phyloP scores from a whole-genome alignment of 352 stramenopile genomes.

The Thraustochytrium striatum region DNA sequence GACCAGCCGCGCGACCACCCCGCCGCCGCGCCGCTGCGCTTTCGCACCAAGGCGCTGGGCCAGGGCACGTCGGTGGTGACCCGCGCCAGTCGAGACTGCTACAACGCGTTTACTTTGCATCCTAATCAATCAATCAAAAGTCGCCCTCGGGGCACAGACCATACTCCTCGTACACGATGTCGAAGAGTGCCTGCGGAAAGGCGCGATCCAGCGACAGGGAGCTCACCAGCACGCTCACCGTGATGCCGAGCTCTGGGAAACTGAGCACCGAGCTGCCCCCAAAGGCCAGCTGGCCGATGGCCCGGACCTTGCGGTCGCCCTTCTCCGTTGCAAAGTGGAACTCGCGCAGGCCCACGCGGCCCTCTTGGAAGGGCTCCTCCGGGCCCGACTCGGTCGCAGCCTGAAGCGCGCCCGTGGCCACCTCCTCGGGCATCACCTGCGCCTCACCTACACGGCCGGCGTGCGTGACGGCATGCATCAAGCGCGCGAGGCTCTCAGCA shows the following conservation, averaged over 20 bases:
- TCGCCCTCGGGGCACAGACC: not conserved
- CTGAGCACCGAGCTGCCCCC: constrained; percentile 15
- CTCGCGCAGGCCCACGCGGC: not conserved
- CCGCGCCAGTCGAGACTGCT: not conserved
- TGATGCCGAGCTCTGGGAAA: constrained; percentile 19
- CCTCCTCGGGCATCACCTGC: not conserved
- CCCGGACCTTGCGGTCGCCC: not conserved
- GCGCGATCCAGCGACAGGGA: not conserved
- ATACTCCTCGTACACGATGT: not conserved
- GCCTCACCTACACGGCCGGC: too few relatives aligned
- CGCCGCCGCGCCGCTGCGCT: not conserved
- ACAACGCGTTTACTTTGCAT: not conserved
- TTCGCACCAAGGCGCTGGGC: not conserved
- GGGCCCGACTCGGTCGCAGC: not conserved
- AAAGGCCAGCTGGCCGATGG: constrained; percentile 34
- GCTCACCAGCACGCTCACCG: constrained; percentile 21
- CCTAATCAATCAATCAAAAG: not conserved
- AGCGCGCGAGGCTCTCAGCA: not conserved
- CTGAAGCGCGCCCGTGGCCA: not conserved
- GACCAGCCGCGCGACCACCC: not conserved
- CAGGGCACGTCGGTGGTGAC: not conserved
- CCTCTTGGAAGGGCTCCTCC: constrained; percentile 1
- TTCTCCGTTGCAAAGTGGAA: not conserved
- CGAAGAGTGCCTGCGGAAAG: not conserved
- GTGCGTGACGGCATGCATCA: not conserved